A percentile compares a stretch with the other conserved stretches of the same genome.
phyloP scores from a whole-genome alignment of 495 filamentous ascomycete species.

The Hypoxylon fragiforme region DNA sequence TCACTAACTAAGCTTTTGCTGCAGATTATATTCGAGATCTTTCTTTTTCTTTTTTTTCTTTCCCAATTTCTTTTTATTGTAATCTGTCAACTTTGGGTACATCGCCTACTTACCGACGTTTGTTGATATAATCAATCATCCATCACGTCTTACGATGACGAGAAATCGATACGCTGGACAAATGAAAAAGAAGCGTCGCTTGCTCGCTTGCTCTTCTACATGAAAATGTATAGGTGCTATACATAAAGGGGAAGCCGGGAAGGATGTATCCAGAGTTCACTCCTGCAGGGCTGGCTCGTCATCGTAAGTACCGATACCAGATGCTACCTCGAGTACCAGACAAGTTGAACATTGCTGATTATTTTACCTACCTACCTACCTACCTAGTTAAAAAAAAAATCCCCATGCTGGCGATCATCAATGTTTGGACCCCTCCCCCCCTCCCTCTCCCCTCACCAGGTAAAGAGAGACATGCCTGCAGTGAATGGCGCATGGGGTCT shows the following conservation, averaged over 20 bases:
- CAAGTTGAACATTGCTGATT: too few relatives aligned
- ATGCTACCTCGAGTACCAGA: constrained; percentile 33
- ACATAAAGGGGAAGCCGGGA: background rate
- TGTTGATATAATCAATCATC: constrained; percentile 9
- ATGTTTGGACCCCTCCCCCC: constrained; percentile 32
- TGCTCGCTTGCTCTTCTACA: too few relatives aligned
- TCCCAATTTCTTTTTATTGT: background rate
- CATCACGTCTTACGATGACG: constrained; percentile 24
- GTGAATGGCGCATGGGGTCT: constrained; percentile 27
- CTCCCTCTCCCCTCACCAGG: too few relatives aligned
- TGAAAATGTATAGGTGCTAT: background rate
- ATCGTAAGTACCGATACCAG: constrained; percentile 32
- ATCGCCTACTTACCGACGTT: too few relatives aligned
- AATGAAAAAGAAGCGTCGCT: too few relatives aligned
- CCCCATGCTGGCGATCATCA: constrained; percentile 36
- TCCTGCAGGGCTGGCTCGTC: constrained; percentile 21
- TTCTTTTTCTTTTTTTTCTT: constrained; percentile 4
- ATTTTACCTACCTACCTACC: too few relatives aligned
- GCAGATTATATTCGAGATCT: constrained; percentile 20
- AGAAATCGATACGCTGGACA: too few relatives aligned
- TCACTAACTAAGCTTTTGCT: constrained; percentile 29
- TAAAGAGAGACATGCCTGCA: constrained; percentile 29
- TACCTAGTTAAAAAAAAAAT: too few relatives aligned
- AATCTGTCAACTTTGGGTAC: too few relatives aligned
- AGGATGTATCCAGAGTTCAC: constrained; percentile 31